A percentile compares a stretch with the other conserved stretches of the same genome.
phyloP scores from a whole-genome alignment of 371 early-diverging fungal genomes.

The Mucor plumbeus region DNA sequence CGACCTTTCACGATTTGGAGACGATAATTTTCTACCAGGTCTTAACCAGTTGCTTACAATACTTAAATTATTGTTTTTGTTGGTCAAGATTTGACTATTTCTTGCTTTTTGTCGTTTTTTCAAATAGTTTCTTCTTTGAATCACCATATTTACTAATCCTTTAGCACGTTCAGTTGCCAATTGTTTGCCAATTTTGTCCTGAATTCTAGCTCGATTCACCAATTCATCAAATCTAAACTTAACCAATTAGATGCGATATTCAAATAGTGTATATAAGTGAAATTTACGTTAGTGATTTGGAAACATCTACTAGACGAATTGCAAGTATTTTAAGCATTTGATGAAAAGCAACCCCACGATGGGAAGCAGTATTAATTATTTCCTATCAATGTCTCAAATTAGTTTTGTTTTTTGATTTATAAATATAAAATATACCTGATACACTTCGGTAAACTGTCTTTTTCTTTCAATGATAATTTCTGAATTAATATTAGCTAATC shows the following conservation, averaged over 20 bases:
- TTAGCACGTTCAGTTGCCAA: slow-evolving; percentile 30
- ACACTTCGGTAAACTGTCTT: slow-evolving; percentile 41
- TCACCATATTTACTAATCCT: slow-evolving; percentile 35
- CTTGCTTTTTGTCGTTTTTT: slow-evolving; percentile 16
- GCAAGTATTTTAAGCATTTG: slow-evolving; percentile 51
- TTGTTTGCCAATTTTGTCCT: slow-evolving; percentile 32
- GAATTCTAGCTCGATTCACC: slow-evolving; percentile 31
- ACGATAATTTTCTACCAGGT: not conserved
- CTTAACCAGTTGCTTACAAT: not conserved
- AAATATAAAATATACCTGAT: slow-evolving; percentile 38
- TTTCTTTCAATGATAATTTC: slow-evolving; percentile 38
- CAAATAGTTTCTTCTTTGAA: slow-evolving; percentile 31
- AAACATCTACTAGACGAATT: slow-evolving; percentile 50
- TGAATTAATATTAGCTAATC: slow-evolving; percentile 43
- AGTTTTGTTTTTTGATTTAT: not conserved
- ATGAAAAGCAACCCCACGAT: slow-evolving; percentile 54
- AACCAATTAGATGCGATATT: not conserved
- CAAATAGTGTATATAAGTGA: not conserved
- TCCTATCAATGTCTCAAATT: slow-evolving; percentile 20
- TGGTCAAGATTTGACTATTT: slow-evolving; percentile 3
- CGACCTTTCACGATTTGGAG: not conserved
- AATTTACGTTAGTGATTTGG: slow-evolving; percentile 52
- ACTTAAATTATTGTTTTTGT: not conserved
- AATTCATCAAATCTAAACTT: slow-evolving; percentile 36
- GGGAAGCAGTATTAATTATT: slow-evolving; percentile 22